Base-by-base conservation (phyloP, 495 filamentous ascomycete species). In the Podospora anserina region DNA sequence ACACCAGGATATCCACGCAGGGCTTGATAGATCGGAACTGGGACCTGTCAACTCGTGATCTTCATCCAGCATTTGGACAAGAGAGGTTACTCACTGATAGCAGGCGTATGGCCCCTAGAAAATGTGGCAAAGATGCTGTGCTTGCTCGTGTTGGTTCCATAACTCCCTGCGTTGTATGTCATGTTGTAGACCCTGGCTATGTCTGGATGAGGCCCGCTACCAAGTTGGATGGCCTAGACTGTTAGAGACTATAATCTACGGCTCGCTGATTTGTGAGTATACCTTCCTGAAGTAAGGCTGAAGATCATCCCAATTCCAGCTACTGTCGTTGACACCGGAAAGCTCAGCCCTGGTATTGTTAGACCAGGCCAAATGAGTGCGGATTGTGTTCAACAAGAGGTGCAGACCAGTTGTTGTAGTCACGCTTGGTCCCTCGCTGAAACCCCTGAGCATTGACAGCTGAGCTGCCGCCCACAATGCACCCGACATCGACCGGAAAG, bases 361-460 rank as follows among this genome's bases (percentile, higher is more conserved):
- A 18, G 30, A 49, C 23, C n/a, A 5, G 30, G 4, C 6, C n/a
- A 16, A 63, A 32, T 23, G 23, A 23, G 23, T 23, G 23, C 23
- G 23, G 1, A 23, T 23, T 23, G 23, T 23, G 23, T 2, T 23
- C 23, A 23, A 23, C 23, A 23, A 23, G 23, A 23, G 23, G 23
- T 23, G 1, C 23, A 28, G 0, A 63, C 61, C 61, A 63, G 13
- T 44, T 28, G 30, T 49, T 63, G 30, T 63, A 63, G 27, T 63
- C 61, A 5, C 32, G 28, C 16, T 16, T 44, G 2, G 61, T 63
- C 49, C 61, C 61, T n/a, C 79, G 68, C 20, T 79, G 70, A 4
- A 76, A 78, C 70, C 78, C 77, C 77, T 81, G 80, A n/a, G 73
- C 77, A 54, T 83, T 83, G 53, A 83, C 76, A 15, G 79, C 78